phyloP scores from a whole-genome alignment of 305 asterid species.

The Rubia peregrina region DNA sequence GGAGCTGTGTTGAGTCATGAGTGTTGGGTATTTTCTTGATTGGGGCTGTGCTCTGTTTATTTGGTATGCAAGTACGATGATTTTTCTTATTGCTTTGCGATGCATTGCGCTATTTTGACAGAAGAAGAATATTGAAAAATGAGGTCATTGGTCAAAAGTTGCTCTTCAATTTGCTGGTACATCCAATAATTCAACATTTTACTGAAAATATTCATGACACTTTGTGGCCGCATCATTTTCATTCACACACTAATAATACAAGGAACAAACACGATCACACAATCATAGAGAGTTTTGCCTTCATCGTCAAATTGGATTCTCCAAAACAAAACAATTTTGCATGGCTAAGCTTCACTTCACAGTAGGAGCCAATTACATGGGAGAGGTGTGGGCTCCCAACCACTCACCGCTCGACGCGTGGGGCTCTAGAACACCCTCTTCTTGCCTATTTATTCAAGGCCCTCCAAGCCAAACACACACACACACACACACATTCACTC shows the following conservation, averaged over 20 bases:
- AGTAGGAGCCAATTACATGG: conserved; percentile 9
- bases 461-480: neutral
- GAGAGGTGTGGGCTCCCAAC: conserved; percentile 21
- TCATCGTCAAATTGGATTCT: neutral
- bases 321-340: conserved; percentile 23
- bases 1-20: too few relatives aligned
- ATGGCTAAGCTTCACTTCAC: conserved; percentile 41
- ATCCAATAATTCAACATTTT: neutral
- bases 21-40: too few relatives aligned
- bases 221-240: neutral
- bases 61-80: too few relatives aligned
- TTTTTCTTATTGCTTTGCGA: too few relatives aligned
- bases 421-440: neutral
- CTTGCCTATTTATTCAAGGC: conserved; percentile 36
- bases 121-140: too few relatives aligned
- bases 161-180: neutral
- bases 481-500: conserved; percentile 7
- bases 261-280: neutral
- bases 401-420: conserved; percentile 36
- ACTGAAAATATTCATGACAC: neutral
- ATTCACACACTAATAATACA: neutral
- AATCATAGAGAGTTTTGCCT: neutral
- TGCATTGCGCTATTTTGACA: too few relatives aligned
- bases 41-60: too few relatives aligned
- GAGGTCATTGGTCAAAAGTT: too few relatives aligned